phyloP scores from a whole-genome alignment of 2,329 filamentous ascomycete species.

The Aspergillus glaucus region DNA sequence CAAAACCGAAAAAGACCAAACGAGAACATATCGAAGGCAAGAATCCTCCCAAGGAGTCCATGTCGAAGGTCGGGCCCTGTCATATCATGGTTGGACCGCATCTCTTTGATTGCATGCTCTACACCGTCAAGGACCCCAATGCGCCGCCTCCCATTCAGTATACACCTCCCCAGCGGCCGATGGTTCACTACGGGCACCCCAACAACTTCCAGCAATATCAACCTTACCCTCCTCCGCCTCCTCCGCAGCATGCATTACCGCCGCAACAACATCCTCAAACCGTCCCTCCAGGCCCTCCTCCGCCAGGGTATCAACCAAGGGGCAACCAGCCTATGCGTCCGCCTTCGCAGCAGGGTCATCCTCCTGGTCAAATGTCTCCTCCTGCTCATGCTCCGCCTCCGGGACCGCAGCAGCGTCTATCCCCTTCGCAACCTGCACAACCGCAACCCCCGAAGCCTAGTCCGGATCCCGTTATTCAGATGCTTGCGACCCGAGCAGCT shows the following conservation, averaged over 20 bases:
- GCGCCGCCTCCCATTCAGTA: constrained; percentile 34
- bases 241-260: constrained; percentile 1
- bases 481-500: constrained; percentile 46
- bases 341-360: constrained; percentile 12
- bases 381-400: constrained; percentile 19
- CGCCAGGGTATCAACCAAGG: constrained; percentile 19
- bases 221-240: constrained; percentile 27
- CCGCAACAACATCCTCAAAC: not conserved
- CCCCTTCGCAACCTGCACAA: constrained; percentile 21
- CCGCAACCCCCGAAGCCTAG: constrained; percentile 39
- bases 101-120: constrained; percentile 54
- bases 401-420: constrained; percentile 21
- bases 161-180: constrained; percentile 33
- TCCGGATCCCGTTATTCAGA: constrained; percentile 47
- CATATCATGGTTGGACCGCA: constrained; percentile 58
- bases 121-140: constrained; percentile 48
- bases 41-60: constrained; percentile 47
- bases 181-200: constrained; percentile 38
- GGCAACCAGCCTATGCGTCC: constrained; percentile 13
- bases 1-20: constrained; percentile 52
- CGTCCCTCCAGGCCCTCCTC: constrained; percentile 13
- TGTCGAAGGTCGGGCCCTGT: constrained; percentile 51
- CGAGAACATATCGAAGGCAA: constrained; percentile 41
- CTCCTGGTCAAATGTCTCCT: constrained; percentile 11
- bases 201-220: constrained; percentile 39